Evolutionary conservation across 2,329 filamentous ascomycete species (phyloP).

Genomic region (Fonsecaea nubica): DNA sequence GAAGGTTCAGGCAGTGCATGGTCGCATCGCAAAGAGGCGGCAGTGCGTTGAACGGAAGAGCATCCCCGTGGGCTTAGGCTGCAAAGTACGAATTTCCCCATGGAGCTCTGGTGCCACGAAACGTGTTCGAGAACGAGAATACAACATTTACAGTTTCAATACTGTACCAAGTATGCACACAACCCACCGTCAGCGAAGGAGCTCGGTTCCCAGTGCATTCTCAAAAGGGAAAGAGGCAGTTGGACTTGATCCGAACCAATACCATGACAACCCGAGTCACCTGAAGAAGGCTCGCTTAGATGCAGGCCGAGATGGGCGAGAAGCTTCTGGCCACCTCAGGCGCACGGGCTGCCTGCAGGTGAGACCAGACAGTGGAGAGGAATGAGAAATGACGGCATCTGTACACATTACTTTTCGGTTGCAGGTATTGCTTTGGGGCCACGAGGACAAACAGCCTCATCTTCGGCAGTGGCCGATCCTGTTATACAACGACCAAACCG

Average conservation of each 20-base stretch:
- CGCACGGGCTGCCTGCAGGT: not conserved
- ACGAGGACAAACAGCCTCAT: not conserved
- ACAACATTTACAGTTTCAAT: too few species aligned
- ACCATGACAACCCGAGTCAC: not conserved
- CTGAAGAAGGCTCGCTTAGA: conserved; percentile 3
- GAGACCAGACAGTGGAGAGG: not conserved
- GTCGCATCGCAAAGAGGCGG: not conserved
- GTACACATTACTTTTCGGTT: not conserved
- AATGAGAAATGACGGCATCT: not conserved
- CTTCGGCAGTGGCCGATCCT: not conserved
- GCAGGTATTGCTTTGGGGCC: not conserved
- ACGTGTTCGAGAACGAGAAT: not conserved
- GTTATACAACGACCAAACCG: not conserved
- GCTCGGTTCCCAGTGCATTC: not conserved
- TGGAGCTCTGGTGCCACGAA: not conserved
- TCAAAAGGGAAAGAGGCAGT: not conserved
- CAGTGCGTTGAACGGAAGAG: not conserved
- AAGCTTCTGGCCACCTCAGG: not conserved
- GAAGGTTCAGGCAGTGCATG: not conserved
- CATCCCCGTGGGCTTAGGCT: not conserved
- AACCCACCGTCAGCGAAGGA: not conserved
- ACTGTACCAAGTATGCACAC: not conserved
- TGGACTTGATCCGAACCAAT: not conserved
- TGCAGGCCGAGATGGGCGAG: conserved; percentile 1
- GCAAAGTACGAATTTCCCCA: not conserved